phyloP scores from a whole-genome alignment of 2,329 filamentous ascomycete genomes.

The Magnaporthiopsis incrustans region DNA sequence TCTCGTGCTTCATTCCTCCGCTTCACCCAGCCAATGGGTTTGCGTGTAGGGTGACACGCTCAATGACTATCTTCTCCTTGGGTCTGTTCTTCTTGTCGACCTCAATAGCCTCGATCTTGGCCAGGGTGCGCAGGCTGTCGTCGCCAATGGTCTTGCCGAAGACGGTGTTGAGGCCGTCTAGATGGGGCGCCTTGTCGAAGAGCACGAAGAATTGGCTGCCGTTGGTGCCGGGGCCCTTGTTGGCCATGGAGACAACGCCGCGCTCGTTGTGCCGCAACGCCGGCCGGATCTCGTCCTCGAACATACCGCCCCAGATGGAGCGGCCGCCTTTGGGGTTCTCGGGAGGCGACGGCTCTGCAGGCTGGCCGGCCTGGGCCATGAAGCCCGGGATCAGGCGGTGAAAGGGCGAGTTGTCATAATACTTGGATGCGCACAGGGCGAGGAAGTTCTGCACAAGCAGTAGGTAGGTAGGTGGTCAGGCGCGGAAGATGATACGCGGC shows the following conservation, averaged over 20 bases:
- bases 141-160: slow-evolving; percentile 69
- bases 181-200: slow-evolving; percentile 68
- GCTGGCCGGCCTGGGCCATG: slow-evolving; percentile 71
- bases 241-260: slow-evolving; percentile 70
- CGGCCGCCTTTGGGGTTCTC: slow-evolving; percentile 59
- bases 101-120: slow-evolving; percentile 61
- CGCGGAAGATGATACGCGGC: slow-evolving; percentile 3
- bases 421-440: slow-evolving; percentile 71
- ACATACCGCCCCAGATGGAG: slow-evolving; percentile 66
- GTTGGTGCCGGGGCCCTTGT: slow-evolving; percentile 66
- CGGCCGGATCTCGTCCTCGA: slow-evolving; percentile 75
- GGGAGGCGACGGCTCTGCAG: slow-evolving; percentile 40
- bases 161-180: slow-evolving; percentile 78
- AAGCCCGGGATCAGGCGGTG: slow-evolving; percentile 75
- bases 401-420: slow-evolving; percentile 68
- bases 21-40: slow-evolving; percentile 59
- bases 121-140: slow-evolving; percentile 55
- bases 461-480: neutral
- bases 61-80: slow-evolving; percentile 59
- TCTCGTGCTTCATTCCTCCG: neutral
- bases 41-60: slow-evolving; percentile 66
- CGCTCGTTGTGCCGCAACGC: slow-evolving; percentile 59
- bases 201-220: slow-evolving; percentile 77
- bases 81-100: slow-evolving; percentile 75
- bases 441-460: slow-evolving; percentile 64